These are phyloP conservation scores for Citrus trifoliata DNA, from an alignment of 345 rosid species.

Conservation along the genomic window DNA sequence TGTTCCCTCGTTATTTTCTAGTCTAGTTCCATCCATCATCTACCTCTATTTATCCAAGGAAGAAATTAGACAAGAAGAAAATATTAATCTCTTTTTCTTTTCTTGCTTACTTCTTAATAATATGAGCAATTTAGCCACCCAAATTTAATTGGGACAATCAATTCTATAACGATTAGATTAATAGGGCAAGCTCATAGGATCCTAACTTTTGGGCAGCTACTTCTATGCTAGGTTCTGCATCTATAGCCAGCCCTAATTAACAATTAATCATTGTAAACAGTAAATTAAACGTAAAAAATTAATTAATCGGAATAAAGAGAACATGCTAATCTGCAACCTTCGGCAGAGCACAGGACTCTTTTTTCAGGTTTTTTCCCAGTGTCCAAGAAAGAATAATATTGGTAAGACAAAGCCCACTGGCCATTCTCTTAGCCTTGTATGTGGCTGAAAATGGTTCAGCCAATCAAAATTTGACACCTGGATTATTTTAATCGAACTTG, in stretches of 20 bases:
- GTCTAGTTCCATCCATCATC: too few relatives aligned
- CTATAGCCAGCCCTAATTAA: not conserved
- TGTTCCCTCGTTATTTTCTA: too few relatives aligned
- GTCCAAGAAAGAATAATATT: constrained; percentile 35
- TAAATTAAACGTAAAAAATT: not conserved
- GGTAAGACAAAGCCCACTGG: not conserved
- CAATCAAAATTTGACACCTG: not conserved
- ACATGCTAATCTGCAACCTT: constrained; percentile 13
- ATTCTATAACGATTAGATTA: too few relatives aligned
- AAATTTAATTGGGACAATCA: too few relatives aligned
- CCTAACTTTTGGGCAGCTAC: constrained; percentile 31
- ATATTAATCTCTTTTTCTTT: too few relatives aligned
- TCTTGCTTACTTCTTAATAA: too few relatives aligned
- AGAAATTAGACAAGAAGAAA: too few relatives aligned
- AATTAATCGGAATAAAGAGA: constrained; percentile 12
- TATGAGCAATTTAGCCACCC: too few relatives aligned
- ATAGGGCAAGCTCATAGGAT: constrained; percentile 26
- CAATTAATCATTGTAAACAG: constrained; percentile 6
- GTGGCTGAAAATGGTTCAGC: not conserved
- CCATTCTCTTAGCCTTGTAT: not conserved
- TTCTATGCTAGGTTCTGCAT: constrained; percentile 16
- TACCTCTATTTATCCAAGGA: too few relatives aligned
- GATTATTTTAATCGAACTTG: not conserved
- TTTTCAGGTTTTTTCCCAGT: constrained; percentile 9
- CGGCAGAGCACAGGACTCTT: constrained; percentile 2